Evolutionary conservation across 768 basidiomycete species (phyloP), one percentile per base, ranked within the genome.

Genomic region (Podaxis sp.): DNA sequence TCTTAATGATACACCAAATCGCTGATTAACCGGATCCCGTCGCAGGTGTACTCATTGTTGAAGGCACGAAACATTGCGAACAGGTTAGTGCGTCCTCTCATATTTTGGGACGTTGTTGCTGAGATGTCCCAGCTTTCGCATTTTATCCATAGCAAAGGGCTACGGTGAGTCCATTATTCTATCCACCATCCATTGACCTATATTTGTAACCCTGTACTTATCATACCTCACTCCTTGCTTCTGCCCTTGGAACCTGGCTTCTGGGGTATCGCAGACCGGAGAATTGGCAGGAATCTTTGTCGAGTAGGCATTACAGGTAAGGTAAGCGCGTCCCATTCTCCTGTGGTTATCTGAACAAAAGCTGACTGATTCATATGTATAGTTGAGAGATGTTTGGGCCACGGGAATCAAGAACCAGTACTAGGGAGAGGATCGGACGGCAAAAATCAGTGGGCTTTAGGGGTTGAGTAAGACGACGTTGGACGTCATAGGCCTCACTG

Each of bases 381-480:
- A 85, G 82, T 76, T 87, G n/a, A 77, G 84, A 46, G 84, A 86
- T 59, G 65, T 81, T 51, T 83, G 79, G 83, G 66, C 65, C 0
- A 51, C 66, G 1, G 75, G 82, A 64, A 24, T 44, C 28, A 53
- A 60, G 51, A 33, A 60, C 17, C 50, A 52, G 26, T 12, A 22
- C 20, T 44, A 33, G 66, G 71, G 40, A 63, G 76, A 63, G 3
- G 68, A 68, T 20, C 72, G 59, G 41, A 58, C 40, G 1, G 72
- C 60, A 1, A 75, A 73, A 4, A 74, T 91, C 38, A 88, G 94
- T 52, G 82, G 85, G 3, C 73, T 88, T 37, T 73, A 78, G 1
- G 91, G 86, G 84, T 76, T 92, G 3, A 86, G 83, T 44, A 83
- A 83, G 40, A 81, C 83, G 44, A 91, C 90, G 2, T 77, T 93